These are phyloP conservation scores for Aureobasidium lini DNA, from an alignment of 2,329 filamentous ascomycete genomes.

Conservation along the genomic window DNA sequence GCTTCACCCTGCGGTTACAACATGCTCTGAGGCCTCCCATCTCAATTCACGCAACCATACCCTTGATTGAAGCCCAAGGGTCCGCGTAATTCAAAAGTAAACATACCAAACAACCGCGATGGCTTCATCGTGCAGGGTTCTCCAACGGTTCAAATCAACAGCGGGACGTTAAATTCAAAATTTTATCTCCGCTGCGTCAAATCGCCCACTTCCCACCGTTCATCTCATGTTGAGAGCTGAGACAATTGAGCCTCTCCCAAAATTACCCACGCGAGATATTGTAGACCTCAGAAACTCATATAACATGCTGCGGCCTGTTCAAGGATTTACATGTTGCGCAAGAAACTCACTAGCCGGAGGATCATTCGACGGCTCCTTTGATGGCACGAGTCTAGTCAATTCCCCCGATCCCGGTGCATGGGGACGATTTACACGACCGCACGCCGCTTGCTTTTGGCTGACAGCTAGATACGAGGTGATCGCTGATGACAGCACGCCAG, in stretches of 20 bases:
- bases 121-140: neutral
- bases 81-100: neutral
- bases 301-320: too few species aligned
- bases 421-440: neutral
- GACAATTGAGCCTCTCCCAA: neutral
- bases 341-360: neutral
- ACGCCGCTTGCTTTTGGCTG: neutral
- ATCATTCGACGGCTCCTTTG: neutral
- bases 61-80: neutral
- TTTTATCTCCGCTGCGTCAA: neutral
- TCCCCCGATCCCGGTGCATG: neutral
- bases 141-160: neutral
- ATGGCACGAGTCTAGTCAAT: neutral
- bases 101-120: neutral
- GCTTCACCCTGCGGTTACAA: neutral
- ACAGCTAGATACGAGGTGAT: neutral
- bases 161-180: slow-evolving; percentile 1
- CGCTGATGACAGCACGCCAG: neutral
- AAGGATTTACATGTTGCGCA: neutral
- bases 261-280: neutral
- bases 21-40: neutral
- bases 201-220: neutral
- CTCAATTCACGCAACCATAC: neutral
- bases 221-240: neutral
- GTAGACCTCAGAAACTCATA: neutral